Base-by-base conservation (phyloP, 2,329 filamentous ascomycete species). In the Fusarium sacchari region DNA sequence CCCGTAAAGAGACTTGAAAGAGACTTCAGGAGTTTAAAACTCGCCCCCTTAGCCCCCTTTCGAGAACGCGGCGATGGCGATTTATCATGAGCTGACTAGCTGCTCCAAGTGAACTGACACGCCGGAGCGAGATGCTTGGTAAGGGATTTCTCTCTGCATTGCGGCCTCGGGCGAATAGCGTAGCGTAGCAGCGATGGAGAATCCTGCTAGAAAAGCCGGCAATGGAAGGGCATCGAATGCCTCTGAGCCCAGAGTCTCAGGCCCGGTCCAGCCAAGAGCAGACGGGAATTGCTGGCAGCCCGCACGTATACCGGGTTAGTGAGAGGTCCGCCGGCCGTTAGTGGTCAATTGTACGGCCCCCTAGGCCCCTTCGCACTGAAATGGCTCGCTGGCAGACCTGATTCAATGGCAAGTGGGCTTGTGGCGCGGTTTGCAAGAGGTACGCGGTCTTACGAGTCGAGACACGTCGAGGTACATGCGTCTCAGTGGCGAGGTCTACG, bases 141-240 rank as follows among this genome's bases (percentile, higher is more conserved):
- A 73, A 77, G 60, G 65, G 65, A 58, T 64, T 22, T 34, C 26
- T 26, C 49, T 61, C 43, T 60, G 46, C 52, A 65, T 32, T 40
- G 55, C 52, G 50, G 55, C 47, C 20, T 49, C 34, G 39, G 40
- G 42, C 76, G 76, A 77, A 77, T 77, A 61, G 61, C 57, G 61
- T 78, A 63, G 61, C 53, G 61, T 57, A 64, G 30, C 58, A 44
- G 24, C 40, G 26, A 73, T 73, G 71, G 71, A 61, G 71, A 63
- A 62, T 49, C 57, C 40, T 65, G 67, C 57, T 69, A 58, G 42
- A 66, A 68, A 61, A 68, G 72, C 65, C 57, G 60, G 56, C 62
- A 63, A 75, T 78, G 76, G 76, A 77, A 77, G 70, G 47, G n/a
- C 55, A 76, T 78, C 67, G 76, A 77, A 77, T 55, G 56, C 75